Conservation (phyloP, 805 yeast species). For the Ogataea corticis region DNA sequence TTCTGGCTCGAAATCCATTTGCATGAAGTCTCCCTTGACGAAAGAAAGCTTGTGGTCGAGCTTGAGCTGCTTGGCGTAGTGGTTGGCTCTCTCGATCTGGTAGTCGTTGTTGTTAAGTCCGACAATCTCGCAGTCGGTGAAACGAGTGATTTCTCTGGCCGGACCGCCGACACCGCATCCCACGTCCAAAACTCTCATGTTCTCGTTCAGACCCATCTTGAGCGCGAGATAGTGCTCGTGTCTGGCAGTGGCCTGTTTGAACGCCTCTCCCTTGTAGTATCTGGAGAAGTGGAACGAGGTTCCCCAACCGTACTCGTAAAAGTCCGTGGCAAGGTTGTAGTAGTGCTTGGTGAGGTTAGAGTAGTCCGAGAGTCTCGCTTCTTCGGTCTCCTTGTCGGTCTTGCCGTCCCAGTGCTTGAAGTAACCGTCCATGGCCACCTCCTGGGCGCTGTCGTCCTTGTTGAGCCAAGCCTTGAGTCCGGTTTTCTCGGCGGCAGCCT, state of each 20-base stretch:
- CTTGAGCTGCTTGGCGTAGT: slow-evolving; percentile 66
- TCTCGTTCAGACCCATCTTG: slow-evolving; percentile 75
- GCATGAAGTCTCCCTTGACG: slow-evolving; percentile 98
- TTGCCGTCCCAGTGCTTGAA: slow-evolving; percentile 98
- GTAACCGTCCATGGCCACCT: slow-evolving; percentile 83
- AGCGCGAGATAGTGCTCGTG: slow-evolving; percentile 94
- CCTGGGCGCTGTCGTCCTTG: slow-evolving; percentile 78
- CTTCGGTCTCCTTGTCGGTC: slow-evolving; percentile 69
- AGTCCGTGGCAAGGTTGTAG: slow-evolving; percentile 95
- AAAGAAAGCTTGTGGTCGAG: slow-evolving; percentile 74
- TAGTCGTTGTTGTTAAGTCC: slow-evolving; percentile 97
- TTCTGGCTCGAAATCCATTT: slow-evolving; percentile 91
- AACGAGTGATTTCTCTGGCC: slow-evolving; percentile 91
- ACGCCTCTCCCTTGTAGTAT: slow-evolving; percentile 90
- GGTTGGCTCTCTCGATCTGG: slow-evolving; percentile 88
- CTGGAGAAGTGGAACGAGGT: slow-evolving; percentile 96
- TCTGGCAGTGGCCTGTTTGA: slow-evolving; percentile 91
- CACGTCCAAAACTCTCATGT: slow-evolving; percentile 90
- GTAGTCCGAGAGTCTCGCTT: slow-evolving; percentile 75
- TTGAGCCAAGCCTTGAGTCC: slow-evolving; percentile 78
- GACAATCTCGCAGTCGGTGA: slow-evolving; percentile 81
- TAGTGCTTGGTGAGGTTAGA: slow-evolving; percentile 91
- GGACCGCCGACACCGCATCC: slow-evolving; percentile 99
- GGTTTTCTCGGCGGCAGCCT: slow-evolving; percentile 56
- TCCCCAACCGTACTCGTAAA: slow-evolving; percentile 99